Base-by-base conservation (phyloP, 2,329 filamentous ascomycete genomes). In the Paraphaeosphaeria sporulosa region DNA sequence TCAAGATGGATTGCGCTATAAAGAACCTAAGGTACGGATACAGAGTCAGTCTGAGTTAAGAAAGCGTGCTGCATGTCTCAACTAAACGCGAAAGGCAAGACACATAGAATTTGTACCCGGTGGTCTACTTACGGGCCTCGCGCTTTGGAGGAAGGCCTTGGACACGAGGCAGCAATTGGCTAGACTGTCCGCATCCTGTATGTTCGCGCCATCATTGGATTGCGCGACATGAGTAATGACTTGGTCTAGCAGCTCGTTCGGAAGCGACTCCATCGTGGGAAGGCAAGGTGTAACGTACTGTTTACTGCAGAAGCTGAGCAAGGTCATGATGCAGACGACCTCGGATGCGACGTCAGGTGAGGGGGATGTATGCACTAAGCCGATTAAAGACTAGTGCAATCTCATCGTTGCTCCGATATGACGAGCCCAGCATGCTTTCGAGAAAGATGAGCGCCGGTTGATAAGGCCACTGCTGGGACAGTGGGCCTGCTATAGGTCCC, bases 101-200 rank as follows among this genome's bases (percentile, higher is more conserved):
- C 25, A 27, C 6, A 27, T 27, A 3, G 3, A 27, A 6, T 27
- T 27, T 3, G 25, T 27, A 6, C 25, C 25, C 25, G 25, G 25
- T 27, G 25, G 25, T 27, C 3, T 27, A 27, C 25, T 27, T 27
- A 27, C 25, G 4, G 59, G 59, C 15, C 36, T 55, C 4, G 59
- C 55, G 30, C 54, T 27, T 34, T 44, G n/a, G 43, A 36, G 48
- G n/a, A 58, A 55, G 6, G 47, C 38, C 15, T 46, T 38, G 7
- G 59, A 61, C 21, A 51, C 59, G 6, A 55, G 46, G 23, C 59
- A 61, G 10, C 42, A 42, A 32, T 34, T 61, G 10, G 17, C 49
- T 21, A 61, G 55, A 17, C 42, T 55, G 17, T 15, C 53, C 17
- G 54, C 53, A 48, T 56, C 58, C 19, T 49, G 57, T 13, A 23